Evolutionary conservation across 108 stramenopile species (phyloP).

Genomic region (Conticribra weissflogii): DNA sequence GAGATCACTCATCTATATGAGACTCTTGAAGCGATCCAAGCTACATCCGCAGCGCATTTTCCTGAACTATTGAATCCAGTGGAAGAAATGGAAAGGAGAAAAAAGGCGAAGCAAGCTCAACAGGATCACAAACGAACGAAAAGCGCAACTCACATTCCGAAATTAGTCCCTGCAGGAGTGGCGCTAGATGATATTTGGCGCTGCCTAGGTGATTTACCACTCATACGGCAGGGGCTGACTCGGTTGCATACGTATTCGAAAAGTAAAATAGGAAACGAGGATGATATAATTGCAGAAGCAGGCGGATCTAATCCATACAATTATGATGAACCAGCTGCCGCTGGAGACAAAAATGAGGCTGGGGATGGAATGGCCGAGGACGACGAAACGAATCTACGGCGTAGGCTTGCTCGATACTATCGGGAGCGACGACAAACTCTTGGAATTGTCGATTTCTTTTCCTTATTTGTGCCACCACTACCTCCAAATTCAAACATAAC

Average conservation of each 20-base stretch:
- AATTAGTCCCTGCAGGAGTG: constrained; percentile 35
- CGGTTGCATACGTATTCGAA: constrained; percentile 15
- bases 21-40: constrained; percentile 61
- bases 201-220: constrained; percentile 50
- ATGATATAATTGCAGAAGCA: constrained; percentile 40
- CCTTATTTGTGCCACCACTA: constrained; percentile 61
- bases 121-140: constrained; percentile 13
- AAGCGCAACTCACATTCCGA: background rate
- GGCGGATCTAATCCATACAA: constrained; percentile 5
- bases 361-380: constrained; percentile 37
- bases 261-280: constrained; percentile 6
- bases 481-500: background rate
- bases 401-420: constrained; percentile 18
- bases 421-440: constrained; percentile 25
- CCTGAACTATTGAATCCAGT: constrained; percentile 45
- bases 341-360: constrained; percentile 1
- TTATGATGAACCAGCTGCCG: background rate
- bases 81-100: constrained; percentile 25
- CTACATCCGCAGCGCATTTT: constrained; percentile 50
- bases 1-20: constrained; percentile 58
- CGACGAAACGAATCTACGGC: constrained; percentile 30
- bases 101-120: constrained; percentile 2
- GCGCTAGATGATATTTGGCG: constrained; percentile 81
- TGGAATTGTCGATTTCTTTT: constrained; percentile 72
- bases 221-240: constrained; percentile 13